Evolutionary conservation across 306 rosid genomes (phyloP), one percentile per base, ranked within the genome.

Genomic region (Benincasa hispida): DNA sequence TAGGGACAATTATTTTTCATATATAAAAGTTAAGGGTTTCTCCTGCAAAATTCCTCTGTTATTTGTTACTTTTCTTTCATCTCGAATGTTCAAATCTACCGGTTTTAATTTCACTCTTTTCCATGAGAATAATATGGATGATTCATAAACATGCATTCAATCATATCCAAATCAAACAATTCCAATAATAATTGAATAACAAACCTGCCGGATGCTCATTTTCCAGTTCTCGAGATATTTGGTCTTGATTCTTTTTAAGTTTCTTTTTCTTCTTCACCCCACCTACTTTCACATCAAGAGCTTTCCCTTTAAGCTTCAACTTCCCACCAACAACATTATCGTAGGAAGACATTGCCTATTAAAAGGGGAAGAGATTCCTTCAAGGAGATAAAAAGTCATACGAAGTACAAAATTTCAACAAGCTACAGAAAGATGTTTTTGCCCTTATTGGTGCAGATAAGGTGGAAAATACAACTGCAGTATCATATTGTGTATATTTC

Each of bases 251-350:
- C 82, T 86, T 88, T 65, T 84, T 91, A 69, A 21, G 79, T 83
- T 91, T 93, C 90, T 87, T 93, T 81, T 93, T 93, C 89, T 93
- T 93, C 88, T 90, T 93, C 77, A 91, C 80, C 32, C 96, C 96
- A 72, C 92, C 92, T 50, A 93, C 89, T 79, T 90, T 90, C 78
- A 93, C 98, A 86, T 91, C 97, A 70, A 93, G 87, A 39, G 98
- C 98, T 87, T 93, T 93, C n/a, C 98, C 98, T 84, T 93, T 93
- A n/a, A 91, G 90, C 88, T 93, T 93, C 84, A 93, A 76, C 84
- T 91, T 93, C 85, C 97, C 98, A 81, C 92, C 91, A 81, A 93
- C 90, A 51, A 91, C 97, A 70, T 91, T 93, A 11, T 93, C 98
- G 78, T 83, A 93, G 3, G 83, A 59, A 7, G 94, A 93, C 98